A percentile compares a stretch with the other conserved stretches of the same genome.
These are phyloP conservation scores for Podospora pseudoanserina DNA, from an alignment of 495 filamentous ascomycete species.

Conservation along the genomic window DNA sequence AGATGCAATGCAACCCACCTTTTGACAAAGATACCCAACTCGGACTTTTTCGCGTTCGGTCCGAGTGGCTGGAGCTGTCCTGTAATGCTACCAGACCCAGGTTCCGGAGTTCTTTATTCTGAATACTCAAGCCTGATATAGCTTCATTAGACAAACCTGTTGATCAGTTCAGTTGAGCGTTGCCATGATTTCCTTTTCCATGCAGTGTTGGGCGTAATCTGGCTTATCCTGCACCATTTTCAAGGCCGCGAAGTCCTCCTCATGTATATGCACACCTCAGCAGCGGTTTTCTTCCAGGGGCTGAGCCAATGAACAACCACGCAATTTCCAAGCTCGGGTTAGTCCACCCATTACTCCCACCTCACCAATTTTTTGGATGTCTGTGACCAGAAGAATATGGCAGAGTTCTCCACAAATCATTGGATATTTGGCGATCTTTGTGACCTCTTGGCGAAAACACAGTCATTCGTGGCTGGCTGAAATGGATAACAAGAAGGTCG, in stretches of 20 bases:
- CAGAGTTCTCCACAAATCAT: too few relatives aligned
- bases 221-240: background rate
- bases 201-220: background rate
- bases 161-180: background rate
- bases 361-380: background rate
- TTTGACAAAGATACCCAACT: background rate
- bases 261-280: background rate
- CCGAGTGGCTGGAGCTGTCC: background rate
- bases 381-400: background rate
- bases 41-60: background rate
- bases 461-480: background rate
- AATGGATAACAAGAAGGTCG: background rate
- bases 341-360: background rate
- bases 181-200: background rate
- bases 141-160: background rate
- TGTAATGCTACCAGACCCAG: too few relatives aligned
- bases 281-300: background rate
- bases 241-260: background rate
- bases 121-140: too few relatives aligned
- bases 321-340: background rate
- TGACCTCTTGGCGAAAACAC: background rate
- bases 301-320: background rate
- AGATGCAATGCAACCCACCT: background rate
- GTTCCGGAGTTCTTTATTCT: too few relatives aligned
- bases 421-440: background rate